Conservation (phyloP, 2,329 filamentous ascomycete genomes). For the Tolypocladium nubicola region DNA sequence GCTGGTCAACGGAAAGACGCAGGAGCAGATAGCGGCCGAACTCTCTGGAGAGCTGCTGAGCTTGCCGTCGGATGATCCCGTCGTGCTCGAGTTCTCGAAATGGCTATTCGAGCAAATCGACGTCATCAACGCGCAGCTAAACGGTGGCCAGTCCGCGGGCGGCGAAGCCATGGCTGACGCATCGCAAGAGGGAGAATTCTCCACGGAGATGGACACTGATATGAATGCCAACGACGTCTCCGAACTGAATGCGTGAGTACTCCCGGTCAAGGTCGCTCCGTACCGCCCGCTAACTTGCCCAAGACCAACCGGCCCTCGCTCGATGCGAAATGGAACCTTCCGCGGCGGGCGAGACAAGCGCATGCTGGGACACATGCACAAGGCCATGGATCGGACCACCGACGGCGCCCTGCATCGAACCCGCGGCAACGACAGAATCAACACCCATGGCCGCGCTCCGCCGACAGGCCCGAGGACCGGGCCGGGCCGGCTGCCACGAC, state of each 20-base stretch:
- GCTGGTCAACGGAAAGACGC: conserved; percentile 89
- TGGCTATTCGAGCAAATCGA: conserved; percentile 93
- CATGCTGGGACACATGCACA: conserved; percentile 76
- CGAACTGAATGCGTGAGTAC: conserved; percentile 49
- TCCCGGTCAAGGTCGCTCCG: too few relatives aligned
- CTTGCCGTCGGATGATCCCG: conserved; percentile 71
- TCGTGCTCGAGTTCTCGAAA: conserved; percentile 70
- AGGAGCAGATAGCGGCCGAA: conserved; percentile 80
- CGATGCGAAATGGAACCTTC: conserved; percentile 68
- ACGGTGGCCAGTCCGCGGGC: conserved; percentile 30
- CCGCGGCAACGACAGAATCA: conserved; percentile 69
- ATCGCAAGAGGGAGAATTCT: conserved; percentile 21
- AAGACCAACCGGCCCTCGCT: conserved; percentile 89
- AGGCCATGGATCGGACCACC: conserved; percentile 65
- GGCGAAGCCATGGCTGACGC: conserved; percentile 18
- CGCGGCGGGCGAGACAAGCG: conserved; percentile 61
- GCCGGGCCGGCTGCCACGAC: conserved; percentile 36
- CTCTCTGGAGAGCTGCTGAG: conserved; percentile 79
- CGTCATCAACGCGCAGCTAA: conserved; percentile 51
- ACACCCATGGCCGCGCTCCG: conserved; percentile 60
- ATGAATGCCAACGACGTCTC: conserved; percentile 51
- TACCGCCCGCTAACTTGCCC: neutral
- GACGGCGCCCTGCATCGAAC: conserved; percentile 76
- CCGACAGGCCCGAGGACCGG: conserved; percentile 60
- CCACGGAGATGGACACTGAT: conserved; percentile 52